phyloP scores from a whole-genome alignment of 2,329 filamentous ascomycete species.

The Aspergillus awamori region DNA sequence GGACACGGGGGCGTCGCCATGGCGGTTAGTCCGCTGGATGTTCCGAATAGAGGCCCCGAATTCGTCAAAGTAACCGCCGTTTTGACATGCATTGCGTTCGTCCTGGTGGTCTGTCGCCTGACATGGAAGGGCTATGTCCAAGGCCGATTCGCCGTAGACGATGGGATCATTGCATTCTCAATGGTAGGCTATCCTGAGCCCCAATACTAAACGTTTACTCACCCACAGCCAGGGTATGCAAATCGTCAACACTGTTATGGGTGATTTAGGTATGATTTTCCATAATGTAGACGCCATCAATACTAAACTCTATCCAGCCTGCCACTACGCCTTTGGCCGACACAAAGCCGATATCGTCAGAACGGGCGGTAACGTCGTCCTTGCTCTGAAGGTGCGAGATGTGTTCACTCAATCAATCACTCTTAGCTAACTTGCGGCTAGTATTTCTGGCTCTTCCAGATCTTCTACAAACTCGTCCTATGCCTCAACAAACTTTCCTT shows the following conservation, averaged over 20 bases:
- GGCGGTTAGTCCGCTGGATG: not conserved
- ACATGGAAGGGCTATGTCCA: not conserved
- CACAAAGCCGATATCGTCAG: constrained; percentile 2
- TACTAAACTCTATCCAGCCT: not conserved
- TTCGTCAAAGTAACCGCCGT: constrained; percentile 6
- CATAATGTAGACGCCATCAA: not conserved
- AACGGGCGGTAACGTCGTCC: constrained; percentile 6
- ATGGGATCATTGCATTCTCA: not conserved
- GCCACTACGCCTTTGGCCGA: constrained; percentile 10
- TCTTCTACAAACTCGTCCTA: constrained; percentile 8
- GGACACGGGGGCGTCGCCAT: not conserved
- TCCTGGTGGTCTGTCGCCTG: not conserved
- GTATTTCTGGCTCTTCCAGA: constrained; percentile 14
- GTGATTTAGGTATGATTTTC: not conserved
- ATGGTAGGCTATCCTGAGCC: not conserved
- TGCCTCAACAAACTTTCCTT: constrained; percentile 32
- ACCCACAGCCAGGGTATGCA: not conserved
- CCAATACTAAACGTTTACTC: not conserved
- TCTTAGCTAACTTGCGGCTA: not conserved
- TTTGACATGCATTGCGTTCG: constrained; percentile 5
- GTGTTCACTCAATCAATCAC: not conserved
- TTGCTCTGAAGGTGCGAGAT: constrained; percentile 4
- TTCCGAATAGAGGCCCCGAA: constrained; percentile 6
- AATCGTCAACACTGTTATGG: constrained; percentile 5
- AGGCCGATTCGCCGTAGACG: not conserved